A percentile compares a stretch with the other conserved stretches of the same genome.
Evolutionary conservation across 257 asterid genomes (phyloP).

Genomic region (Gentiana dahurica): DNA sequence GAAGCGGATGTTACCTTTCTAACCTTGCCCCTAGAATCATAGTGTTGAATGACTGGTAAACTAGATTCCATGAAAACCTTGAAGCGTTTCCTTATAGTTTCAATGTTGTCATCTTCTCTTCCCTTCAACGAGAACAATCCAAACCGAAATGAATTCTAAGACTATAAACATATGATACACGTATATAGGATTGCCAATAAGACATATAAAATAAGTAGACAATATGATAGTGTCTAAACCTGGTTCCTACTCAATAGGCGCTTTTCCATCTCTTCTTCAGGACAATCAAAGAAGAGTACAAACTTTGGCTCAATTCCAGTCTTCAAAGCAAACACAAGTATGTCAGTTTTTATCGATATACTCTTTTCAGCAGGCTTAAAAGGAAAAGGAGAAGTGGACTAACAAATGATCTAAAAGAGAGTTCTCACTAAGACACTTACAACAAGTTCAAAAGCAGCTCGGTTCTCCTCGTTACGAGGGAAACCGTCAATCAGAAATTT

Average conservation of each 20-base stretch:
- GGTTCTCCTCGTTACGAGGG: constrained; percentile 95
- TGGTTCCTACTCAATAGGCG: constrained; percentile 32
- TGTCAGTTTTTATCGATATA: not conserved
- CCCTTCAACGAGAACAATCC: constrained; percentile 16
- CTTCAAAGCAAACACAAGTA: constrained; percentile 21
- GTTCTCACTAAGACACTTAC: constrained; percentile 27
- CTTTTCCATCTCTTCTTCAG: constrained; percentile 40
- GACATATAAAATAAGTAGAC: not conserved
- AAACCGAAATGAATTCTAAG: not conserved
- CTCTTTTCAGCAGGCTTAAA: no score
- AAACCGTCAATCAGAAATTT: constrained; percentile 92
- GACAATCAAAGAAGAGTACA: constrained; percentile 39
- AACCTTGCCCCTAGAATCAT: constrained; percentile 66
- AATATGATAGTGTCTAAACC: constrained; percentile 13
- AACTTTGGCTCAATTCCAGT: constrained; percentile 74
- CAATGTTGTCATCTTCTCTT: constrained; percentile 45
- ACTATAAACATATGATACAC: constrained; percentile 1
- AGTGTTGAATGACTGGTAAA: constrained; percentile 40
- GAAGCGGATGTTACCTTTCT: constrained; percentile 40
- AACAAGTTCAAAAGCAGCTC: constrained; percentile 72
- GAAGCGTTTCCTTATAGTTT: constrained; percentile 43
- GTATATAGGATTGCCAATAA: not conserved
- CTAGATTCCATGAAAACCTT: constrained; percentile 41
- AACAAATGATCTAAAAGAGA: no score
- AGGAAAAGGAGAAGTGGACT: not conserved